Base-by-base conservation (phyloP, 2,329 filamentous ascomycete species). In the Aureobasidium leucospermi region DNA sequence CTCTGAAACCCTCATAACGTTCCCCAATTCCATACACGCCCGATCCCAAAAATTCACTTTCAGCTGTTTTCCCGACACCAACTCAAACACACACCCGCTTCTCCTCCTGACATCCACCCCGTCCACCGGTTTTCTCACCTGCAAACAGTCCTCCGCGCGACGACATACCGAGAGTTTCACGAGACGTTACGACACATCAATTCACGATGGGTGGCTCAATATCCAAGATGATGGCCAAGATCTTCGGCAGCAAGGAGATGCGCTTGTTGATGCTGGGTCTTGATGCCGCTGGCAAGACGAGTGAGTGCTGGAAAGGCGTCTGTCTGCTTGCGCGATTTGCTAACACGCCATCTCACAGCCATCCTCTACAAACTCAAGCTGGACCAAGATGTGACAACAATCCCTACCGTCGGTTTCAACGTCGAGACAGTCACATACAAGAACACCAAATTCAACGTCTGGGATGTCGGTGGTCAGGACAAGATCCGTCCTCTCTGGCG, bases 281-380 rank as follows among this genome's bases (percentile, higher is more conserved):
- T 66, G 94, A 99, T 76, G 94, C 94, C 63, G 94, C 94, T 59
- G 94, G 94, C 77, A 99, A 99, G 84, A 99, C 94, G 36, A 97
- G 78, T 80, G 75, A 61, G 77, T 71, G 5, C 8, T 19, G 7
- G 7, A 8, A 9, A 8, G 11, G 8, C 10, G 16, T 39, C 23
- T 16, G 19, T 9, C 16, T 0, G 5, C 11, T 9, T 13, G 31
- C 53, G 29, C 36, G 28, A n/a, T 34, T 23, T 48, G 43, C 55
- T 47, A 43, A 47, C 28, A 31, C 29, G 29, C 15, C 34, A 19
- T 43, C 41, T 31, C 36, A 29, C 66, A 80, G 78, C 94, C 71
- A 99, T 99, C 75, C 87, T 99, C 70, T 99, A 99, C 84, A 99
- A 99, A 85, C 87, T 99, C 78, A 99, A 99, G 86, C 89, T 99